Conservation (phyloP, 768 basidiomycete genomes). For the Pleurotus djamor region DNA sequence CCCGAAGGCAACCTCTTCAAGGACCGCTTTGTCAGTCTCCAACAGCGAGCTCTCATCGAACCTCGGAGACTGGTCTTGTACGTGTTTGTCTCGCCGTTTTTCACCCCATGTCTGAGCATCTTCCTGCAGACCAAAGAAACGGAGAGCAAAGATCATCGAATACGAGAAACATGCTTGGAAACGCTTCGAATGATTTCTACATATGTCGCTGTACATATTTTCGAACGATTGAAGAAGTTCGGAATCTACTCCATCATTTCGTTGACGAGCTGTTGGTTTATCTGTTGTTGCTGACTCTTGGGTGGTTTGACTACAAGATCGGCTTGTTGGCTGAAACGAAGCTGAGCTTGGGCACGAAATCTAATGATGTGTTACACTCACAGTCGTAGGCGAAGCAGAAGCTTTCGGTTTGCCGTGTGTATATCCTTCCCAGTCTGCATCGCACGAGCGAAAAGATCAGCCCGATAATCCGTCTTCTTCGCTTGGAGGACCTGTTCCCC, state of each 20-base stretch:
- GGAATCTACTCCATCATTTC: background rate
- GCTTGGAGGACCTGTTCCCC: conserved; percentile 68
- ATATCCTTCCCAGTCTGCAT: conserved; percentile 73
- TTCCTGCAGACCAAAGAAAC: conserved; percentile 45
- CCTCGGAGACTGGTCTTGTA: conserved; percentile 81
- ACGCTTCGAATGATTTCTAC: conserved; percentile 47
- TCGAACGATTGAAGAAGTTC: no score
- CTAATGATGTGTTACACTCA: conserved; percentile 34
- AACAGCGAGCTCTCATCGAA: conserved; percentile 85
- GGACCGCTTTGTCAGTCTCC: conserved; percentile 85
- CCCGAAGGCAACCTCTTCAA: conserved; percentile 93
- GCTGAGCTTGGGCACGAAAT: background rate
- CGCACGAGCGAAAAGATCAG: conserved; percentile 73
- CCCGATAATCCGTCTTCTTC: conserved; percentile 76
- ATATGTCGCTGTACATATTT: background rate
- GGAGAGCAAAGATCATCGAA: conserved; percentile 51
- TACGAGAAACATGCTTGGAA: conserved; percentile 85
- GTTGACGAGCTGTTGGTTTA: background rate
- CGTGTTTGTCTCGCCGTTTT: conserved; percentile 19
- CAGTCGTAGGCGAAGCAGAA: conserved; percentile 83
- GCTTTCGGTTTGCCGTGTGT: conserved; percentile 69
- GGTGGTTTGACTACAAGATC: conserved; percentile 72
- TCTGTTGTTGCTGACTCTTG: conserved; percentile 61
- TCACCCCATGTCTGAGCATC: conserved; percentile 2
- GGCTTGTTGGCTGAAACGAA: conserved; percentile 68